Base-by-base conservation (phyloP, 2,329 filamentous ascomycete species). In the Calonectria leucothoes region DNA sequence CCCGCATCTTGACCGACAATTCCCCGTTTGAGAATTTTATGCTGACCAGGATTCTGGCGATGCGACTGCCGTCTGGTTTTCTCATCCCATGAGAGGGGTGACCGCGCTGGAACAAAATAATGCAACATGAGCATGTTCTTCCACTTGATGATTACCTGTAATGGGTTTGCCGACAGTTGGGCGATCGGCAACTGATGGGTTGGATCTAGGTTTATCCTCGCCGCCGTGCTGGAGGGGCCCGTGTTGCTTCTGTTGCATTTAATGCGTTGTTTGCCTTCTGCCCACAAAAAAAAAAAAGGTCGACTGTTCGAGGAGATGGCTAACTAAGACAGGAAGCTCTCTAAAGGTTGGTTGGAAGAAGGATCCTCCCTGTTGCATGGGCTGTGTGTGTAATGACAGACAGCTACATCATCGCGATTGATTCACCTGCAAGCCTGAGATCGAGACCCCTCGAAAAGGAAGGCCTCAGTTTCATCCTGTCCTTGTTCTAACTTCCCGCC, bases 321-420 rank as follows among this genome's bases (percentile, higher is more conserved):
- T 77, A 73, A 75, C 76, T 72, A 72, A 73, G 74, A 76, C 66
- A 79, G 76, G 78, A 76, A 78, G 78, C 74, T 78, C 68, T 63
- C 51, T 76, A 55, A 55, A 48, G 59, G 66, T 64, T 68, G 33
- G 51, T 33, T 17, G 25, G 49, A 74, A 33, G 51, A 59, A 75
- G 75, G 78, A 73, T 71, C 64, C 37, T 70, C 71, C 65, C 67
- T 75, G 75, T 66, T 78, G 78, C 77, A 79, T 76, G 71, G 73
- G 76, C 71, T 59, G 72, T 70, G 68, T 59, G 72, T 70, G 68
- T 73, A 74, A 71, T 72, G 73, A 78, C 68, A 76, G 71, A 66
- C 74, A 78, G 72, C 68, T 68, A 64, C 76, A 76, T 70, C 72
- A 76, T 74, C 73, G 69, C 74, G 77, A 79, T 80, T 75, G 69